Conservation (phyloP, 495 filamentous ascomycete genomes). For the Halenospora varia region DNA sequence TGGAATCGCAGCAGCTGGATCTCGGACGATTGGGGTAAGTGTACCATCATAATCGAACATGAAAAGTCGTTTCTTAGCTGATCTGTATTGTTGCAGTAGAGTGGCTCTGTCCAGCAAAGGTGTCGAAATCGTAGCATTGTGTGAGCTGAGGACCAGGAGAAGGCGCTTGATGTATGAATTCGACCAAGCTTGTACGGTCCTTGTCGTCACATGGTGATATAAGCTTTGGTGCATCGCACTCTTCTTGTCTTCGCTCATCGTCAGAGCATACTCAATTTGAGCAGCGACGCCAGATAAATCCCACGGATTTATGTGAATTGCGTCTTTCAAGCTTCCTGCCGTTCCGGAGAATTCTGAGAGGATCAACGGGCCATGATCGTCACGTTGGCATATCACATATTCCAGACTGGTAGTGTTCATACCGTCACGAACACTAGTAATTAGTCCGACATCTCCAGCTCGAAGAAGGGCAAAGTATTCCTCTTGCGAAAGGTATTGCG, state of each 20-base stretch:
- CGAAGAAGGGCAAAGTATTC: slow-evolving; percentile 92
- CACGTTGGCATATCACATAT: slow-evolving; percentile 86
- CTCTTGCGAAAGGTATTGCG: slow-evolving; percentile 78
- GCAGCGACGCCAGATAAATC: slow-evolving; percentile 76
- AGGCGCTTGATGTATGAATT: slow-evolving; percentile 69
- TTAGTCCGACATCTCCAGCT: slow-evolving; percentile 81
- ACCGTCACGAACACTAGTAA: slow-evolving; percentile 88
- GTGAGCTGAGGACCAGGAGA: slow-evolving; percentile 70
- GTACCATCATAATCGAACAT: slow-evolving; percentile 99
- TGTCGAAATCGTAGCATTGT: slow-evolving; percentile 69
- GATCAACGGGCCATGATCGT: slow-evolving; percentile 79
- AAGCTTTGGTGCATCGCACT: slow-evolving; percentile 54
- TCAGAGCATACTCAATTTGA: slow-evolving; percentile 73
- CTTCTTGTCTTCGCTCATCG: slow-evolving; percentile 62
- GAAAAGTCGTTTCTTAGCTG: slow-evolving; percentile 71
- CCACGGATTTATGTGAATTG: slow-evolving; percentile 94
- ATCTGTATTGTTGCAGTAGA: slow-evolving; percentile 66
- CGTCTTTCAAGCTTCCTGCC: slow-evolving; percentile 75
- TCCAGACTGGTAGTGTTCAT: slow-evolving; percentile 97
- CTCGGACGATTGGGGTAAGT: slow-evolving; percentile 89
- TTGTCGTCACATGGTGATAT: slow-evolving; percentile 77
- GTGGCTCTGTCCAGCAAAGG: slow-evolving; percentile 71
- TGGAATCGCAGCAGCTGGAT: slow-evolving; percentile 82
- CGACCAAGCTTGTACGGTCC: slow-evolving; percentile 82
- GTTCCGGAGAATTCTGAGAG: slow-evolving; percentile 95